A percentile compares a stretch with the other conserved stretches of the same genome.
Evolutionary conservation across 371 early-diverging fungal species (phyloP).

Genomic region (Apophysomyces sp.): DNA sequence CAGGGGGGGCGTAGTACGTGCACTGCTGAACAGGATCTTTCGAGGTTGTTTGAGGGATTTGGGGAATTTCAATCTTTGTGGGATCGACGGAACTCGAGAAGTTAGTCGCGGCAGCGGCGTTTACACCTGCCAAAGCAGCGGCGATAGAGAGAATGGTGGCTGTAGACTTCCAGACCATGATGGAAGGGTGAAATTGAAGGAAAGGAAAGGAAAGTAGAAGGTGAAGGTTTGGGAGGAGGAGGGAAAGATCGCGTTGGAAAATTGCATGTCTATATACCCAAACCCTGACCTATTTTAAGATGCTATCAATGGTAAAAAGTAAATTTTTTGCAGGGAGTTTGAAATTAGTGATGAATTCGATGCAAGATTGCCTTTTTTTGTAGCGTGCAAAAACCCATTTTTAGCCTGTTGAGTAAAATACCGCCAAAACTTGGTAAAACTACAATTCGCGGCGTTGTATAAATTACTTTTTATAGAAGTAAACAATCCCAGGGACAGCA

Average conservation of each 20-base stretch:
- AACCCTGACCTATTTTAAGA: not conserved
- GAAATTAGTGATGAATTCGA: not conserved
- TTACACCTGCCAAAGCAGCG: slow-evolving; percentile 7
- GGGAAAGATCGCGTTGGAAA: not conserved
- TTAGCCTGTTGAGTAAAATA: not conserved
- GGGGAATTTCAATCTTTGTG: slow-evolving; percentile 23
- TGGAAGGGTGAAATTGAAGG: slow-evolving; percentile 1
- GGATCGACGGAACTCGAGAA: slow-evolving; percentile 25
- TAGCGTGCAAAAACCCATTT: not conserved
- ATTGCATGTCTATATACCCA: not conserved
- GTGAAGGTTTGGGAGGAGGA: slow-evolving; percentile 4
- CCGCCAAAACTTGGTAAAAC: not conserved
- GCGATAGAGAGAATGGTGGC: slow-evolving; percentile 11
- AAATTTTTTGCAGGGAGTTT: not conserved
- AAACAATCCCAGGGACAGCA: not conserved
- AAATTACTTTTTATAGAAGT: not conserved
- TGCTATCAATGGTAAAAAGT: not conserved
- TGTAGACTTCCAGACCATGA: slow-evolving; percentile 11
- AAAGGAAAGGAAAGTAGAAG: slow-evolving; percentile 11
- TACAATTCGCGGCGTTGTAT: not conserved
- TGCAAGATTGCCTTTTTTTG: not conserved
- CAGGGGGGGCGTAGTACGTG: slow-evolving; percentile 18
- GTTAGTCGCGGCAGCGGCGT: slow-evolving; percentile 25
- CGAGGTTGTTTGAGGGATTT: slow-evolving; percentile 31
- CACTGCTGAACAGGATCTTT: slow-evolving; percentile 24